These are phyloP conservation scores for Tetrapyrgos nigripes DNA, from an alignment of 1,284 basidiomycete species.

Conservation along the genomic window DNA sequence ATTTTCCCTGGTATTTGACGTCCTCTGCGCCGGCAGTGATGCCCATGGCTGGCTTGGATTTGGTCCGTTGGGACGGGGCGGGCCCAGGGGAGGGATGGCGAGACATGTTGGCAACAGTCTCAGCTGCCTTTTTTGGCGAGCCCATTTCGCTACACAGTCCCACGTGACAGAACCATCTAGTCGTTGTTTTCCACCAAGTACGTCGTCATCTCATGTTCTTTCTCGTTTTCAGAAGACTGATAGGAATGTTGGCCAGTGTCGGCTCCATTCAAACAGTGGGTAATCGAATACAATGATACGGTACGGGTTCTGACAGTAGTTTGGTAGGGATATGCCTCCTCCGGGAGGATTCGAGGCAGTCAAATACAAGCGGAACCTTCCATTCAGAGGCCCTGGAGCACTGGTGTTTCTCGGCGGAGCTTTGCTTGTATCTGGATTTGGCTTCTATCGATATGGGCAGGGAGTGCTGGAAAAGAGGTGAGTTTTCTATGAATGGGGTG, in stretches of 20 bases:
- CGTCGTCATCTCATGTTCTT: slow-evolving; percentile 5
- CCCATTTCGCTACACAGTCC: neutral
- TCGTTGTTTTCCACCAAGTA: slow-evolving; percentile 3
- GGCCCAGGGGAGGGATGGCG: slow-evolving; percentile 54
- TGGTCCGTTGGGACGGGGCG: slow-evolving; percentile 38
- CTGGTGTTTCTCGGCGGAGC: slow-evolving; percentile 87
- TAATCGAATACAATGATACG: slow-evolving; percentile 22
- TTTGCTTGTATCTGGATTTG: slow-evolving; percentile 86
- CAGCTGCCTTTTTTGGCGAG: slow-evolving; percentile 23
- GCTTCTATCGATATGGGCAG: slow-evolving; percentile 91
- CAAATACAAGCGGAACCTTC: slow-evolving; percentile 97
- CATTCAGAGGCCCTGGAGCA: slow-evolving; percentile 91
- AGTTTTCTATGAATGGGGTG: slow-evolving; percentile 47
- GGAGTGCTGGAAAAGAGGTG: slow-evolving; percentile 95
- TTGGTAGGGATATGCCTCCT: slow-evolving; percentile 92
- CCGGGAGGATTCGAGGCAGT: slow-evolving; percentile 91
- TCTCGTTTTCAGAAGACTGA: slow-evolving; percentile 4
- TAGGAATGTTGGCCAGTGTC: slow-evolving; percentile 55
- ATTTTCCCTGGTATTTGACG: slow-evolving; percentile 88
- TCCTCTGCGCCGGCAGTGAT: slow-evolving; percentile 86
- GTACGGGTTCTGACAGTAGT: neutral
- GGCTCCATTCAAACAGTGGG: slow-evolving; percentile 70
- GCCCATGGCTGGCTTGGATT: slow-evolving; percentile 64
- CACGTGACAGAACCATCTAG: slow-evolving; percentile 9
- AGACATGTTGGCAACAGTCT: slow-evolving; percentile 56